phyloP scores from a whole-genome alignment of 2,329 filamentous ascomycete genomes.

The Fusarium sublunatum region DNA sequence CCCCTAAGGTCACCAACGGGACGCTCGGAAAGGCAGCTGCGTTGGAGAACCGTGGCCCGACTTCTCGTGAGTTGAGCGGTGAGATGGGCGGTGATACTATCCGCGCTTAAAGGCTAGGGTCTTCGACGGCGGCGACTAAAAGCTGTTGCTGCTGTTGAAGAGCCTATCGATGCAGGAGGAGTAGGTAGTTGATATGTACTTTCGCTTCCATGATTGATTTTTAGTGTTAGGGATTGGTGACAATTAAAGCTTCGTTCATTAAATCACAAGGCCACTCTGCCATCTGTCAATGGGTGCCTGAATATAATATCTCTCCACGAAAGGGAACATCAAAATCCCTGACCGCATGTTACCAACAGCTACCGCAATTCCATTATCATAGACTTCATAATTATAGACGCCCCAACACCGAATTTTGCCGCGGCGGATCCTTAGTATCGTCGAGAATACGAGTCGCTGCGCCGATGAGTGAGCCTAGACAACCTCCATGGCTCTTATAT shows the following conservation, averaged over 20 bases:
- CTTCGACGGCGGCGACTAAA: constrained; percentile 13
- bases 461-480: background rate
- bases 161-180: constrained; percentile 18
- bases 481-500: background rate
- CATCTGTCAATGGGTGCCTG: background rate
- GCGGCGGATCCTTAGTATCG: background rate
- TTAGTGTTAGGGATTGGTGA: constrained; percentile 10
- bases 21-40: constrained; percentile 42
- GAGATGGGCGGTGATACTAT: constrained; percentile 72
- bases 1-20: constrained; percentile 38
- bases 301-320: background rate
- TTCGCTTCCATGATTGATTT: constrained; percentile 19
- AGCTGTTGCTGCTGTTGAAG: constrained; percentile 24
- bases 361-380: background rate
- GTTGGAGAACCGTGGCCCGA: constrained; percentile 57
- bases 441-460: background rate
- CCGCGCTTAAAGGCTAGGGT: constrained; percentile 36
- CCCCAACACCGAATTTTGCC: constrained; percentile 2
- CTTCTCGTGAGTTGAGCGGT: constrained; percentile 66
- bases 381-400: constrained; percentile 2
- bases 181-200: constrained; percentile 15
- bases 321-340: background rate
- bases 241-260: constrained; percentile 15
- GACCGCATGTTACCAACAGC: background rate
- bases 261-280: constrained; percentile 11